phyloP scores from a whole-genome alignment of 805 yeast genomes.

The Yarrowia bubula region DNA sequence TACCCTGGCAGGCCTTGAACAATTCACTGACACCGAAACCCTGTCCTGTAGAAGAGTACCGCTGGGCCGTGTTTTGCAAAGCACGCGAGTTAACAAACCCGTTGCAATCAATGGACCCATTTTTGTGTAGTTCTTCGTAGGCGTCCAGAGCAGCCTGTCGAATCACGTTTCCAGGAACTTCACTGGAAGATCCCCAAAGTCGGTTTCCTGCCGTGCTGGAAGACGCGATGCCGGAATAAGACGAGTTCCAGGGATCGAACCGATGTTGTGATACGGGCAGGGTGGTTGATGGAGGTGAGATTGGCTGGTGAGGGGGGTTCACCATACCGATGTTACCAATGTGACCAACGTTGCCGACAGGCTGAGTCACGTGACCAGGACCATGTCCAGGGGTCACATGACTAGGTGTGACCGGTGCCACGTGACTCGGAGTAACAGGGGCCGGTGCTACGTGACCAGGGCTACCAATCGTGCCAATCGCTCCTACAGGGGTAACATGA shows the following conservation, averaged over 20 bases:
- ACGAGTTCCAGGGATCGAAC: constrained; percentile 25
- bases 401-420: not conserved
- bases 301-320: not conserved
- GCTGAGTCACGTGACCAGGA: not conserved
- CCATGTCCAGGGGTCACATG: too few species aligned
- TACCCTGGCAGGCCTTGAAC: constrained; percentile 5
- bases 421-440: not conserved
- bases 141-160: constrained; percentile 24
- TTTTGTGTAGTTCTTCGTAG: constrained; percentile 14
- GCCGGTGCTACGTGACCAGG: not conserved
- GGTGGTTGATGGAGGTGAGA: not conserved
- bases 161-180: constrained; percentile 10
- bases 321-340: not conserved
- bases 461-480: constrained; percentile 6
- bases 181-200: not conserved
- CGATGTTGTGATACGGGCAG: constrained; percentile 2
- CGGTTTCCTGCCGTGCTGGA: not conserved
- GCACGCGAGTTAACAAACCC: constrained; percentile 20
- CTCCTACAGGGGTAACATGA: not conserved
- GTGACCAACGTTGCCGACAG: not conserved
- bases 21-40: constrained; percentile 3
- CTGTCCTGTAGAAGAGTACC: constrained; percentile 12
- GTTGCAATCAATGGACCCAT: not conserved
- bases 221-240: constrained; percentile 7
- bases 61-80: constrained; percentile 1